Conservation (phyloP, 225 moss, liverwort and hornwort species). For the Rhytidiadelphus loreus region DNA sequence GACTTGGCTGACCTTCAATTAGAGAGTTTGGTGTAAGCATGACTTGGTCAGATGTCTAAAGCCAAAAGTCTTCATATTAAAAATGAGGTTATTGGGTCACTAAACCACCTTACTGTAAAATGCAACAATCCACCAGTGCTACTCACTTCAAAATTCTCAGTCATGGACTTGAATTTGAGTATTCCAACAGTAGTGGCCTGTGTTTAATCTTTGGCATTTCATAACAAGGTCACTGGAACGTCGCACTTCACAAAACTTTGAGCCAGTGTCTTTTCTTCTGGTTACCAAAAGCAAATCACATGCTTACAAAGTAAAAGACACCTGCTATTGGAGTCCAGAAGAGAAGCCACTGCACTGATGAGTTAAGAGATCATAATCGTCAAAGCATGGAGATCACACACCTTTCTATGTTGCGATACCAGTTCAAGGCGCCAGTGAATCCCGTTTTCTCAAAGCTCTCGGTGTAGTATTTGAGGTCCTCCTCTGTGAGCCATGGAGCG, state of each 20-base stretch:
- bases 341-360: background rate
- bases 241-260: background rate
- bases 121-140: background rate
- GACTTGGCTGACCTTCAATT: background rate
- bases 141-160: background rate
- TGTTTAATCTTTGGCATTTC: background rate
- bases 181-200: background rate
- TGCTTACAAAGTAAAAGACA: background rate
- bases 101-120: background rate
- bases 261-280: background rate
- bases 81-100: background rate
- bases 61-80: background rate
- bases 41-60: background rate
- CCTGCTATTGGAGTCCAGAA: background rate
- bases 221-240: background rate
- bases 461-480: constrained; percentile 5
- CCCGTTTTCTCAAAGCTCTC: background rate
- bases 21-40: background rate
- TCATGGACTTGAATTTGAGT: background rate
- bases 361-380: background rate
- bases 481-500: constrained; percentile 4
- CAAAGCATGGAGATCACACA: background rate
- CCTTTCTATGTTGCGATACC: background rate
- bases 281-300: background rate
- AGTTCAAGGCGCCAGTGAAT: constrained; percentile 5